Percentiles rank a stretch among this genome's conserved stretches.
Evolutionary conservation across 768 basidiomycete species (phyloP).

Genomic region (Lactarius deliciosus): DNA sequence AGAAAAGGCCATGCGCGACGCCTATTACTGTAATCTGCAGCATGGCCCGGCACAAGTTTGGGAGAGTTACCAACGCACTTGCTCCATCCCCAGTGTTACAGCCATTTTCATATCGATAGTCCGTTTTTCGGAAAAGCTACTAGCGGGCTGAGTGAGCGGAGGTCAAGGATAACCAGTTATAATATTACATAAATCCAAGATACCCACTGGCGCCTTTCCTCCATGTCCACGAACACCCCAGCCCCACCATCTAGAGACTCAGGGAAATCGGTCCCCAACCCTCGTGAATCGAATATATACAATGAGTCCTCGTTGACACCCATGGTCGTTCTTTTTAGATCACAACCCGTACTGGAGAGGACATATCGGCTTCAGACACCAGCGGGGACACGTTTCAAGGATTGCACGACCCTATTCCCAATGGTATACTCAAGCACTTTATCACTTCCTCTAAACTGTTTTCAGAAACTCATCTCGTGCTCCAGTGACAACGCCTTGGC

Average conservation of each 20-base stretch:
- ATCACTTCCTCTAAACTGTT: not conserved
- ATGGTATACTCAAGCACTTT: not conserved
- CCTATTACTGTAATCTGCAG: too few species aligned
- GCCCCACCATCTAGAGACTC: not conserved
- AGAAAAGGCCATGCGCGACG: slow-evolving; percentile 36
- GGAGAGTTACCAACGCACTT: too few species aligned
- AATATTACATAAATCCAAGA: too few species aligned
- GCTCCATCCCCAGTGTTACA: too few species aligned
- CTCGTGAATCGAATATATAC: not conserved
- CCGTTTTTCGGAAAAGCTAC: too few species aligned
- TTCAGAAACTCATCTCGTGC: not conserved
- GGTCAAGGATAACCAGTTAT: too few species aligned
- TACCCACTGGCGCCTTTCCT: too few species aligned
- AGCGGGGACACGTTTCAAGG: not conserved
- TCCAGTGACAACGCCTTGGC: too few species aligned
- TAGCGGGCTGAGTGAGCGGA: too few species aligned
- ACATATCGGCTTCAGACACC: not conserved
- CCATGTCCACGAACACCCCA: not conserved
- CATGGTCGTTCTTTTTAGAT: not conserved
- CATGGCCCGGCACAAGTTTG: too few species aligned
- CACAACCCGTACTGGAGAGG: not conserved
- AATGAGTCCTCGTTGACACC: not conserved
- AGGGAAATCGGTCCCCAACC: not conserved
- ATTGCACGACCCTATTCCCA: not conserved
- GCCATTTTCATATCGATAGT: too few species aligned